These are phyloP conservation scores for Aspergillus fumigatiaffinis DNA, from an alignment of 2,329 filamentous ascomycete genomes.

Conservation along the genomic window DNA sequence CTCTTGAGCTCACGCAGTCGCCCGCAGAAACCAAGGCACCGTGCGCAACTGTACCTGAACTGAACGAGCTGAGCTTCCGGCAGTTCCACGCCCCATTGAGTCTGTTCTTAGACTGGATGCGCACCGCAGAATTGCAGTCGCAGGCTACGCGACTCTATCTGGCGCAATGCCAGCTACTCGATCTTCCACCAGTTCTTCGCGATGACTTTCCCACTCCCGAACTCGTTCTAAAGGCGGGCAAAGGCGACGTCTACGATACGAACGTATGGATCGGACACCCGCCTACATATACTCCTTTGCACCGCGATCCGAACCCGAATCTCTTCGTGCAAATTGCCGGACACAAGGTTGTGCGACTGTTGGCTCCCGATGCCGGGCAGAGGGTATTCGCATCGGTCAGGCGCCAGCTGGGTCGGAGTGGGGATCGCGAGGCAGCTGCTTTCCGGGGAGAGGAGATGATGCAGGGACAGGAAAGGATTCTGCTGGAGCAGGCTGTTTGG, in stretches of 20 bases:
- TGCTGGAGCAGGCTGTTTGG: constrained; percentile 71
- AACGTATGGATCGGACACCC: constrained; percentile 86
- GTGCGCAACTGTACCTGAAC: not conserved
- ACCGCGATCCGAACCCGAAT: constrained; percentile 92
- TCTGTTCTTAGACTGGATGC: constrained; percentile 59
- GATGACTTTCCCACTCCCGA: constrained; percentile 65
- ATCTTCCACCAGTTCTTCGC: constrained; percentile 61
- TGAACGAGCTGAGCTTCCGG: constrained; percentile 34
- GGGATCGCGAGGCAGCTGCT: constrained; percentile 35
- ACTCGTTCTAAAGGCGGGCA: constrained; percentile 60
- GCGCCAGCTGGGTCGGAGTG: constrained; percentile 31
- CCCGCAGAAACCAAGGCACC: not conserved
- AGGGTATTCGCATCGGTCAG: constrained; percentile 58
- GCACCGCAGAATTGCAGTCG: constrained; percentile 19
- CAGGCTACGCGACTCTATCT: constrained; percentile 63
- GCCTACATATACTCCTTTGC: constrained; percentile 84
- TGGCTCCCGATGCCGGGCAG: constrained; percentile 61
- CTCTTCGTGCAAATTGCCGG: constrained; percentile 79
- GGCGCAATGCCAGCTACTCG: constrained; percentile 70
- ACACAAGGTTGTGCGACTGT: constrained; percentile 67
- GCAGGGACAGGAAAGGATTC: constrained; percentile 66
- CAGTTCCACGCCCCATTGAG: constrained; percentile 51
- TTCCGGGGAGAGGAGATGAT: constrained; percentile 89
- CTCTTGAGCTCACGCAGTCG: constrained; percentile 54
- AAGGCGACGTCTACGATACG: constrained; percentile 79